phyloP scores from a whole-genome alignment of 176 grass and related monocot genomes.

The Otatea glauca region DNA sequence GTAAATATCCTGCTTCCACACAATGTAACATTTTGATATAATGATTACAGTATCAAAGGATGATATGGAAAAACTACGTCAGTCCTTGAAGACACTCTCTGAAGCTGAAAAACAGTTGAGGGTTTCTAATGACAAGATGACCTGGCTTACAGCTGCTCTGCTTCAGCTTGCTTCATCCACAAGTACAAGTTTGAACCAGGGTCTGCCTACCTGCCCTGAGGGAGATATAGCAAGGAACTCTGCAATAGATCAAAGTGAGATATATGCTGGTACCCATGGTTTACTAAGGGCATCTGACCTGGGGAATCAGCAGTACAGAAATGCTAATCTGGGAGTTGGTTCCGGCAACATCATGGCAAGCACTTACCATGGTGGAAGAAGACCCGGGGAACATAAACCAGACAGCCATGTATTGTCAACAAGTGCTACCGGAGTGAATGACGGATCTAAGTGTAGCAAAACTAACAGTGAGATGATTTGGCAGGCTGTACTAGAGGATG shows the following conservation, averaged over 20 bases:
- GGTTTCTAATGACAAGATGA: slow-evolving; percentile 92
- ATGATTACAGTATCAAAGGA: slow-evolving; percentile 85
- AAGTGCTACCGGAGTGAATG: slow-evolving; percentile 47
- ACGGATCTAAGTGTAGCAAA: slow-evolving; percentile 52
- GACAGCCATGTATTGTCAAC: slow-evolving; percentile 40
- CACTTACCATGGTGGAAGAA: slow-evolving; percentile 41
- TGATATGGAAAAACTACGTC: slow-evolving; percentile 83
- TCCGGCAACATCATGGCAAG: slow-evolving; percentile 28
- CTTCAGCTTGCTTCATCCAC: slow-evolving; percentile 95
- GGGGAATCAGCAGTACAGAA: slow-evolving; percentile 27
- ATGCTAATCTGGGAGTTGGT: slow-evolving; percentile 34
- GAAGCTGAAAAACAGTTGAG: slow-evolving; percentile 98
- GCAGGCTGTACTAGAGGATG: slow-evolving; percentile 73
- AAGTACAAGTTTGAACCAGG: slow-evolving; percentile 56
- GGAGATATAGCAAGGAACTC: slow-evolving; percentile 41
- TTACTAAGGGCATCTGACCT: slow-evolving; percentile 37
- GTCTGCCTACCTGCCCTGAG: slow-evolving; percentile 32
- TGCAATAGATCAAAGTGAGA: slow-evolving; percentile 32
- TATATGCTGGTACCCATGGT: slow-evolving; percentile 34
- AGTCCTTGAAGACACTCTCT: slow-evolving; percentile 84
- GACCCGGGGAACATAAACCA: slow-evolving; percentile 44
- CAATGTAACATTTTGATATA: slow-evolving; percentile 49
- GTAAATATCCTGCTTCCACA: slow-evolving; percentile 22
- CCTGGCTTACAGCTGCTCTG: slow-evolving; percentile 95
- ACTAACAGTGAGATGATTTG: slow-evolving; percentile 80